Evolutionary conservation across 768 basidiomycete species (phyloP), one percentile per base, ranked within the genome.

Genomic region (Tulasnella calospora): DNA sequence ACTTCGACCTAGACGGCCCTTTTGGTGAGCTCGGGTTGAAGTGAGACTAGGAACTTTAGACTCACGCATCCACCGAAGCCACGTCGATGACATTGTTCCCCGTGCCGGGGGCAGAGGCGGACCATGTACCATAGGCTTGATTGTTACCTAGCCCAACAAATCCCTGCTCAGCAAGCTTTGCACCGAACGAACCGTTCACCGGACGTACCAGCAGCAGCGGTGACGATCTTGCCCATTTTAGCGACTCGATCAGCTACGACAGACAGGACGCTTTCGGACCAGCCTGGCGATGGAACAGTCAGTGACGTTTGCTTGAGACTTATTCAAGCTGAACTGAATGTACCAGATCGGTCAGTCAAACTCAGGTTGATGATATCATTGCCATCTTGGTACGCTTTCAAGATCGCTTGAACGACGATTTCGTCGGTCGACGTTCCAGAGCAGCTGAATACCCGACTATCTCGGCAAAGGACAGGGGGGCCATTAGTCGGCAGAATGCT

Each of bases 231-330:
- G 8, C 92, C 92, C 35, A 84, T 83, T 4, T 83, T 85, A 2
- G 89, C 87, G 47, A 93, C 87, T 69, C 90, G 84, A 80, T 88
- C 89, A 0, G 90, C 88, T 3, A 92, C 86, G 1, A 91, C 90
- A 13, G 89, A 81, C 71, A 84, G 83, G 12, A 88, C 83, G 33
- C 86, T 85, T 81, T 89, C 88, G 1, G 90, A 90, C 91, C 91
- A 93, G 3, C 91, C 91, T n/a, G 21, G 3, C 19, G 21, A 35
- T 8, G 57, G n/a, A 17, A 19, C 51, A 19, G 44, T 74, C 21
- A 44, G 47, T 33, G 41, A 74, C 3, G n/a, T n/a, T n/a, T n/a
- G n/a, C n/a, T n/a, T n/a, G n/a, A n/a, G n/a, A n/a, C n/a, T n/a
- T n/a, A n/a, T n/a, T n/a, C n/a, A n/a, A n/a, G n/a, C n/a, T n/a